Conservation (phyloP, 2,329 filamentous ascomycete genomes). For the Cordyceps tenuipes region DNA sequence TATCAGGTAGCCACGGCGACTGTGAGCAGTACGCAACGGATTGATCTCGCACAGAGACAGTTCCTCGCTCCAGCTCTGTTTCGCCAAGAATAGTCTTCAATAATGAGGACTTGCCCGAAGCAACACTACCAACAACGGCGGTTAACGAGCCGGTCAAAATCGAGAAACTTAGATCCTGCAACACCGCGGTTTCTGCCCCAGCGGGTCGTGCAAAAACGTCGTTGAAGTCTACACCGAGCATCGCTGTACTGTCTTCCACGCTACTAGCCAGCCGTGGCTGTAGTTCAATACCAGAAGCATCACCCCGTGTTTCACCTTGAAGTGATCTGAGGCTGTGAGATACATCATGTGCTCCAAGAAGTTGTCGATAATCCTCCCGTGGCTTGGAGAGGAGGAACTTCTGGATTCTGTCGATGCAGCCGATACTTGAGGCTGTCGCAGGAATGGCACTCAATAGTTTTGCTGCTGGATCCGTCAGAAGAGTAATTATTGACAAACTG, state of each 20-base stretch:
- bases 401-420: slow-evolving; percentile 16
- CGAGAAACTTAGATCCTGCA: not conserved
- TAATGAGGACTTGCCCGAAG: slow-evolving; percentile 28
- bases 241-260: not conserved
- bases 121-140: slow-evolving; percentile 27
- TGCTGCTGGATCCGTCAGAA: slow-evolving; percentile 15
- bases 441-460: slow-evolving; percentile 15
- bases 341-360: not conserved
- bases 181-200: not conserved
- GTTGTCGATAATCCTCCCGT: not conserved
- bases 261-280: not conserved
- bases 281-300: not conserved
- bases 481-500: slow-evolving; percentile 16
- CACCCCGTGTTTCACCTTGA: not conserved
- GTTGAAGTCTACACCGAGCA: not conserved
- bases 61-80: slow-evolving; percentile 11
- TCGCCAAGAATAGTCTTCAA: slow-evolving; percentile 25
- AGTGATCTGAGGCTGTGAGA: not conserved
- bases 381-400: slow-evolving; percentile 12
- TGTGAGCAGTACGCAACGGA: slow-evolving; percentile 5
- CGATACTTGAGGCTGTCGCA: slow-evolving; percentile 12
- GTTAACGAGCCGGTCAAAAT: slow-evolving; percentile 9
- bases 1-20: slow-evolving; percentile 22
- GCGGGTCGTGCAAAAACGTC: not conserved
- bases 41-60: not conserved